Evolutionary conservation across 2,329 filamentous ascomycete genomes (phyloP).

Genomic region (Cercospora janseana): DNA sequence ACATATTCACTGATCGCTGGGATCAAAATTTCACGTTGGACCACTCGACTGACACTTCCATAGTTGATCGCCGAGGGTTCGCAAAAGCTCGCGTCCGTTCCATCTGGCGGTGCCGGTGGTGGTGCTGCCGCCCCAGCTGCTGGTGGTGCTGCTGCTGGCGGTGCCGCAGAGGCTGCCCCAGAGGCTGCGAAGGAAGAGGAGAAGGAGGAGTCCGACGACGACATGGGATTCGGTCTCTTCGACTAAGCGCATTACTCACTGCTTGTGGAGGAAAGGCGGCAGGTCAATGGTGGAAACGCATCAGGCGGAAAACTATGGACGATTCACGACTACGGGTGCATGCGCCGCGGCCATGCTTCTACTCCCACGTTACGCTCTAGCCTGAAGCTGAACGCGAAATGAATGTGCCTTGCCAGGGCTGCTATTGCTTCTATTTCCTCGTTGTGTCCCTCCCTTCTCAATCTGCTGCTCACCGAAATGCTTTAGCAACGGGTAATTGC

Average conservation of each 20-base stretch:
- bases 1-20: constrained; percentile 28
- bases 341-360: constrained; percentile 4
- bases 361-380: constrained; percentile 7
- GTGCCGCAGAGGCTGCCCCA: constrained; percentile 57
- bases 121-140: constrained; percentile 67
- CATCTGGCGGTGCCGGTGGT: constrained; percentile 80
- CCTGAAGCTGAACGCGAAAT: constrained; percentile 8
- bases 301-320: constrained; percentile 8
- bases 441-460: neutral
- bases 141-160: constrained; percentile 68
- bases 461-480: neutral
- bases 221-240: constrained; percentile 75
- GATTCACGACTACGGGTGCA: constrained; percentile 3
- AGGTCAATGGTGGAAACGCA: constrained; percentile 6
- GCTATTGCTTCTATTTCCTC: no score
- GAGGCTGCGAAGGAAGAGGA: constrained; percentile 66
- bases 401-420: constrained; percentile 3
- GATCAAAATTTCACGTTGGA: neutral
- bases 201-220: constrained; percentile 70
- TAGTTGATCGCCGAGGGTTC: constrained; percentile 90
- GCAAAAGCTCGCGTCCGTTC: constrained; percentile 94
- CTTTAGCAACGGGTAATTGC: no score
- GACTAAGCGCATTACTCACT: constrained; percentile 49
- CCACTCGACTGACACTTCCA: constrained; percentile 1
- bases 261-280: constrained; percentile 5